A percentile compares a stretch with the other conserved stretches of the same genome.
phyloP scores from a whole-genome alignment of 805 yeast genomes.

The Candida ponderosae region DNA sequence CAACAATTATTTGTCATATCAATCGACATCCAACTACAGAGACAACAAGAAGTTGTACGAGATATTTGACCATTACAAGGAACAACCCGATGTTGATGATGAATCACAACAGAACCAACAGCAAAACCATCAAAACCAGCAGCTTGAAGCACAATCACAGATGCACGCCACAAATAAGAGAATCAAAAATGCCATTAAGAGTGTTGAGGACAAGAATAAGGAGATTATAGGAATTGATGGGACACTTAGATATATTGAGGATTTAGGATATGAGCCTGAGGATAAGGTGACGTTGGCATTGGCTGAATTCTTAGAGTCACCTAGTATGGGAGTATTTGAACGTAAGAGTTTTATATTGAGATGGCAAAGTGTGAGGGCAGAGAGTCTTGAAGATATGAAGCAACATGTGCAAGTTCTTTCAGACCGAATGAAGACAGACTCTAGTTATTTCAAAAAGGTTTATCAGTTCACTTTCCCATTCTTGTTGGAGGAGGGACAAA shows the following conservation, averaged over 20 bases:
- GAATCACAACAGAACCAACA: too few species aligned
- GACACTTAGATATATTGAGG: slow-evolving; percentile 58
- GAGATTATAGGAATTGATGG: slow-evolving; percentile 68
- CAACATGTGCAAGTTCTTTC: slow-evolving; percentile 25
- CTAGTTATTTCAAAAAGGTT: slow-evolving; percentile 41
- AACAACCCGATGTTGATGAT: slow-evolving; percentile 6
- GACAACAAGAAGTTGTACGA: slow-evolving; percentile 9
- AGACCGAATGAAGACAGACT: slow-evolving; percentile 25
- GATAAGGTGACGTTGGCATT: slow-evolving; percentile 63
- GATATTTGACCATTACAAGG: slow-evolving; percentile 17
- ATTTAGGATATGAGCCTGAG: slow-evolving; percentile 65
- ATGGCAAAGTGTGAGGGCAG: slow-evolving; percentile 38
- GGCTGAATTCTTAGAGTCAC: slow-evolving; percentile 61
- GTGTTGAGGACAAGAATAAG: slow-evolving; percentile 7
- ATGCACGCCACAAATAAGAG: too few species aligned
- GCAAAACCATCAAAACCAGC: too few species aligned
- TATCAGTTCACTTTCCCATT: slow-evolving; percentile 70
- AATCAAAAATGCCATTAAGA: too few species aligned
- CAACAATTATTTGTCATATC: slow-evolving; percentile 17
- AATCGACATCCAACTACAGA: slow-evolving; percentile 7
- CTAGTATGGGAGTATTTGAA: slow-evolving; percentile 55
- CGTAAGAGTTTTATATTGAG: slow-evolving; percentile 41
- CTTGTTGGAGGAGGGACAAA: slow-evolving; percentile 51
- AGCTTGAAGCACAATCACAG: too few species aligned
- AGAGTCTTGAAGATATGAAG: slow-evolving; percentile 40